Percentiles rank a stretch among this genome's conserved stretches.
Evolutionary conservation across 2,329 filamentous ascomycete genomes (phyloP).

Genomic region (Sphaerulina vaccinii): DNA sequence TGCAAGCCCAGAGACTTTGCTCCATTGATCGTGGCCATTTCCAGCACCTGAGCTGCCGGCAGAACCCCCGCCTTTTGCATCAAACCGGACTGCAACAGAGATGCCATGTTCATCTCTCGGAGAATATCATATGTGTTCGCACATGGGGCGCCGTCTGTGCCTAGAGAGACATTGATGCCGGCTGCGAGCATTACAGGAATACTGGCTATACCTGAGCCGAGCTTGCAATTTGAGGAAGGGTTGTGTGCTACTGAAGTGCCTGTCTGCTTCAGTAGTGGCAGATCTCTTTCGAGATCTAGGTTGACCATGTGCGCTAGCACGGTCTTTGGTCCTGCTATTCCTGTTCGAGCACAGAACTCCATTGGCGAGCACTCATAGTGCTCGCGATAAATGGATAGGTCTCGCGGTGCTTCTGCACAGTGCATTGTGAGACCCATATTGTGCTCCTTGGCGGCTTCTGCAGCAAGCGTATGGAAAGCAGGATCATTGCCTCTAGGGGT

Average conservation of each 20-base stretch:
- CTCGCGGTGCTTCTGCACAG: slow-evolving; percentile 31
- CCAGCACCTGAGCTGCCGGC: slow-evolving; percentile 47
- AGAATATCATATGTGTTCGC: slow-evolving; percentile 54
- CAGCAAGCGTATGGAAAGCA: background rate
- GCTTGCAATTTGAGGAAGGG: slow-evolving; percentile 53
- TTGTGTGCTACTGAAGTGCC: slow-evolving; percentile 52
- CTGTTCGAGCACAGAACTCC: slow-evolving; percentile 40
- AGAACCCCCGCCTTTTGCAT: slow-evolving; percentile 45
- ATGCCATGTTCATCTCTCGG: slow-evolving; percentile 54
- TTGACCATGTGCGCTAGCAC: slow-evolving; percentile 56
- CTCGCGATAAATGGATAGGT: slow-evolving; percentile 36
- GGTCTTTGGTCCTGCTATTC: slow-evolving; percentile 32
- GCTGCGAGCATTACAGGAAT: slow-evolving; percentile 46
- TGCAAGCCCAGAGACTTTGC: slow-evolving; percentile 48
- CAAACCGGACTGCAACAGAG: slow-evolving; percentile 50
- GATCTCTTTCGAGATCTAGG: slow-evolving; percentile 44
- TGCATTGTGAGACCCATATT: slow-evolving; percentile 37
- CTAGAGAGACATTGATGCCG: slow-evolving; percentile 50
- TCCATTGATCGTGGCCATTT: slow-evolving; percentile 55
- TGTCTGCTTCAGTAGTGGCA: slow-evolving; percentile 41
- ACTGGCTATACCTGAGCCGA: slow-evolving; percentile 51
- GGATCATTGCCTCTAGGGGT: slow-evolving; percentile 4
- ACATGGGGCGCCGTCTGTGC: slow-evolving; percentile 56
- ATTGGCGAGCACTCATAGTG: slow-evolving; percentile 41
- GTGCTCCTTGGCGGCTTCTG: slow-evolving; percentile 31